Base-by-base conservation (phyloP, 805 yeast species). In the Suhomyces pyralidae region DNA sequence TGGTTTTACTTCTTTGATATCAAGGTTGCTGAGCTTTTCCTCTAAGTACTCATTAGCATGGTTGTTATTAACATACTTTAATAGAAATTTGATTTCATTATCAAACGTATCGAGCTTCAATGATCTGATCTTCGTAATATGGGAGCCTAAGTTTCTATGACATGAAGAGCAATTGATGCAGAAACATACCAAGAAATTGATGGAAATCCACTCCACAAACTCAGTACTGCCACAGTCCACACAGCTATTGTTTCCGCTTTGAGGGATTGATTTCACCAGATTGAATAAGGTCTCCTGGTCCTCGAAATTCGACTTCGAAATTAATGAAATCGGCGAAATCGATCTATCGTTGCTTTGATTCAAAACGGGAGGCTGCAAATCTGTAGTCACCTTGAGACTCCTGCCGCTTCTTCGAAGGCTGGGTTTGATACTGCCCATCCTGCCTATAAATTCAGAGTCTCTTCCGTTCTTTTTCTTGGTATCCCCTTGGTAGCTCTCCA, bases 121-220 rank as follows among this genome's bases (percentile, higher is more conserved):
- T 0, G 96, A 89, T 56, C 89, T 77, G 3, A 92, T 82, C 63
- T 87, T 90, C 6, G 94, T 81, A 4, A 90, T 78, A 57, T 87
- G 91, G 0, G 96, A 78, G 0, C 97, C 97, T 64, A 93, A 68
- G 19, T 90, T 84, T 51, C 97, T 76, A 67, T 92, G 97, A n/a
- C 85, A 84, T 0, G 96, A 91, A 0, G 97, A 84, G 61, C 98
- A 92, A 48, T 85, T 83, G 45, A 90, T 85, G 67, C 98, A 92
- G 24, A 93, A 74, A 3, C 86, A 81, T 26, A 84, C 83, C 51
- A 90, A 68, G 42, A 86, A 68, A 61, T 88, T 91, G 53, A 90
- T 75, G 0, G 97, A 88, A 3, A 93, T 80, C 97, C 97, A 92
- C 58, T 91, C 97, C 14, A 88, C 96, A 12, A 80, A 70, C 14